phyloP scores from a whole-genome alignment of 2,329 filamentous ascomycete species.

The Karstenula rhodostoma region DNA sequence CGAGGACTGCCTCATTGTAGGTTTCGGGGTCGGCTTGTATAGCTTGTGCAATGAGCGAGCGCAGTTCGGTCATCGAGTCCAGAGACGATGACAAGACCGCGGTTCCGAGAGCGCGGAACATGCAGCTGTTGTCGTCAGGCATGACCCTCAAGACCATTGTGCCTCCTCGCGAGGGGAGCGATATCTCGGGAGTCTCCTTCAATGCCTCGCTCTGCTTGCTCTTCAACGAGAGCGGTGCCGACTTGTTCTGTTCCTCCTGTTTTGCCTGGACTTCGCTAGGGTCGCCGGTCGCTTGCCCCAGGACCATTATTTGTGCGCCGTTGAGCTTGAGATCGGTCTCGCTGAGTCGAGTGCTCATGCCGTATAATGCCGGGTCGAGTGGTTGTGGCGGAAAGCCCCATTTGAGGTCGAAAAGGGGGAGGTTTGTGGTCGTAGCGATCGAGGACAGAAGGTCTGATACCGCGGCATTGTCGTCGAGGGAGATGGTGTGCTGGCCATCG shows the following conservation, averaged over 20 bases:
- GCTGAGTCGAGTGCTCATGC: slow-evolving; percentile 58
- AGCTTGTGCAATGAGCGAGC: slow-evolving; percentile 77
- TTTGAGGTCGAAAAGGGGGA: slow-evolving; percentile 77
- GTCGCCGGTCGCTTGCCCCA: slow-evolving; percentile 53
- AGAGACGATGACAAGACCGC: slow-evolving; percentile 72
- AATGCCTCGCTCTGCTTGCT: slow-evolving; percentile 55
- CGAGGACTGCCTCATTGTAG: slow-evolving; percentile 80
- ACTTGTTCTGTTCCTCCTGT: slow-evolving; percentile 31
- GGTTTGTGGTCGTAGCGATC: slow-evolving; percentile 70
- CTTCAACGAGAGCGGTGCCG: slow-evolving; percentile 51
- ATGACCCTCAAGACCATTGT: slow-evolving; percentile 83
- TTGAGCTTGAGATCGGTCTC: slow-evolving; percentile 69
- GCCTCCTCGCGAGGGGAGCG: slow-evolving; percentile 63
- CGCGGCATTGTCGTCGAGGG: slow-evolving; percentile 72
- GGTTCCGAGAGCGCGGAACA: slow-evolving; percentile 88
- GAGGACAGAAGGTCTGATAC: slow-evolving; percentile 67
- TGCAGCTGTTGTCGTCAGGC: slow-evolving; percentile 95
- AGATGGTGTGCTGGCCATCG: slow-evolving; percentile 73
- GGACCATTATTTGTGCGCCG: slow-evolving; percentile 74
- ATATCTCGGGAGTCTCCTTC: slow-evolving; percentile 68
- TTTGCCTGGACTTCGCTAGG: slow-evolving; percentile 32
- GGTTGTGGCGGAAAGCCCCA: slow-evolving; percentile 82
- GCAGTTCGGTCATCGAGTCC: slow-evolving; percentile 74
- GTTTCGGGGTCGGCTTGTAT: slow-evolving; percentile 77
- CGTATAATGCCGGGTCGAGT: slow-evolving; percentile 66